Evolutionary conservation across 2,329 filamentous ascomycete genomes (phyloP), one percentile per base, ranked within the genome.

Genomic region (Cordyceps cateniannulata): DNA sequence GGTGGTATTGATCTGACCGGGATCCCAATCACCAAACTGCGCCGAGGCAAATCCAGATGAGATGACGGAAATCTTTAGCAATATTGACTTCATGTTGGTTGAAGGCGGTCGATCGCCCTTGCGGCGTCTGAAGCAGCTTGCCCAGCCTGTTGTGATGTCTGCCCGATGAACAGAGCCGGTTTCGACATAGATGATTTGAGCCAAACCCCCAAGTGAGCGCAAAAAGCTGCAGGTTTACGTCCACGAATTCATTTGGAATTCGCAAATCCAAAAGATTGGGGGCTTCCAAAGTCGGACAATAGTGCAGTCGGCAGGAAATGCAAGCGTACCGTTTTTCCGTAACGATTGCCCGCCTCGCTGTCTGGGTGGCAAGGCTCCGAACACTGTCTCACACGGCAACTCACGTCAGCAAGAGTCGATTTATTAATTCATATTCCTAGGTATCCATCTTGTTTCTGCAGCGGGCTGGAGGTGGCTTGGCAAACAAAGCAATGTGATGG

Each of bases 1-100:
- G 16, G 80, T 81, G 6, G 81, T 77, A 67, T 82, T 85, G 58
- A 83, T 72, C 69, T 87, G 81, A 42, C 73, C 71, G 1, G 70
- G 49, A n/a, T 66, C 58, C 84, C 84, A 87, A 27, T 72, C 71
- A 70, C 58, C 75, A 67, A 69, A 72, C 62, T 83, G 81, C 20
- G 76, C 79, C 10, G 10, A n/a, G n/a, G 45, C 44, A 24, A 52
- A 6, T 1, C 50, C 54, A 1, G 25, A 24, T 14, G 16, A 9
- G 4, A 48, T 6, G 5, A 27, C 27, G 0, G 16, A 22, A 2
- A 14, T 2, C 6, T 7, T 7, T 20, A 32, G 24, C 10, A 56
- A 16, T 4, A 4, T n/a, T 12, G 27, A 14, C 27, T 14, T 24
- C 20, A 57, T 38, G 18, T 24, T 24, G 22, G 3, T 8, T 1